Evolutionary conservation across 2,329 filamentous ascomycete genomes (phyloP), one percentile per base, ranked within the genome.

Genomic region (Esteya vermicola): DNA sequence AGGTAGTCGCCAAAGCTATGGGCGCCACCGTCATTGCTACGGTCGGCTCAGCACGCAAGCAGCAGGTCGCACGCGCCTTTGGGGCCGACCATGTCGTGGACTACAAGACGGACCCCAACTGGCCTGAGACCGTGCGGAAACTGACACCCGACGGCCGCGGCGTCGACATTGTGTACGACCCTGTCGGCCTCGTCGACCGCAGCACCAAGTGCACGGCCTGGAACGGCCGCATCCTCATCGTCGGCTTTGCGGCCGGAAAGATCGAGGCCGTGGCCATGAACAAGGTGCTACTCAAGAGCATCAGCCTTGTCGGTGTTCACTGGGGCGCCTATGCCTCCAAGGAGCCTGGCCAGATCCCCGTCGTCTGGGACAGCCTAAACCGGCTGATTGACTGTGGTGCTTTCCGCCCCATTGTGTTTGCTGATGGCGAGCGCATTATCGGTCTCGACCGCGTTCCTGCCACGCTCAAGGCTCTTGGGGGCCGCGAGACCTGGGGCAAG

Each of bases 241-340:
- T 96, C 49, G 89, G 89, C 0, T 96, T 95, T 55, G 86, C 88
- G 0, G 83, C 78, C 0, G 85, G 85, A 0, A 68, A 67, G 38
- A 94, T 95, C 49, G 89, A 96, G 61, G 93, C 91, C 63, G 75
- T 96, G 32, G 82, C 86, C 12, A 77, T 93, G 65, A 96, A 96
- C 59, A 80, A 89, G 58, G 85, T 95, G 21, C 61, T 95, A 46
- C 63, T 96, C 50, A 96, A 95, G 71, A 95, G 95, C 57, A 89
- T 95, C 47, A 81, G 77, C 47, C 65, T 96, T 12, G 82, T 95
- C 2, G 89, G 89, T 2, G 64, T 95, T 52, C 84, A 93, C 62
- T 96, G 89, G 89, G 89, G 89, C 12, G 77, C 79, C 43, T 95
- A 95, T 61, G 65, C 78, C 1, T 68, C 67, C 33, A 73, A 81